Percentiles rank a stretch among this genome's conserved stretches.
These are phyloP conservation scores for Zarea fungicola DNA, from an alignment of 2,329 filamentous ascomycete species.

Conservation along the genomic window DNA sequence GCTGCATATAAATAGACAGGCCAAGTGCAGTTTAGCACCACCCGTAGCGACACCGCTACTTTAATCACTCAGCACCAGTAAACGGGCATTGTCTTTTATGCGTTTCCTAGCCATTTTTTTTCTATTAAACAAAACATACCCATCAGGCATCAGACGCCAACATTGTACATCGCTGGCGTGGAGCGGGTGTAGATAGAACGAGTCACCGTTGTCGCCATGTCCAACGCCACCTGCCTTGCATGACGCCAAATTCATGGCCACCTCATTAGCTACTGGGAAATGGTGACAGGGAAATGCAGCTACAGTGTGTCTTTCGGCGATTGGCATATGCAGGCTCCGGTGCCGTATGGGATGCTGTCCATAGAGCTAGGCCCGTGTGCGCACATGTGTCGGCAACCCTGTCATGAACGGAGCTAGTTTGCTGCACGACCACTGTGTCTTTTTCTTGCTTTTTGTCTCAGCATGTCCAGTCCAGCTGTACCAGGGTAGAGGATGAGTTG, in stretches of 20 bases:
- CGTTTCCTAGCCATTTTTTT: not conserved
- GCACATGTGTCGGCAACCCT: not conserved
- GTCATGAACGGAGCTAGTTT: no score
- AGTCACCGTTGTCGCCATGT: not conserved
- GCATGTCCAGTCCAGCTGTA: no score
- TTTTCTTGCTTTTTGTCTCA: no score
- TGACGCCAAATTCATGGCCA: not conserved
- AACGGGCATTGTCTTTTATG: not conserved
- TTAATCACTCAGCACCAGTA: not conserved
- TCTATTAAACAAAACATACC: not conserved
- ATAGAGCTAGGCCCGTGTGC: not conserved
- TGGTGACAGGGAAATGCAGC: no score
- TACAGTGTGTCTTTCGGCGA: no score
- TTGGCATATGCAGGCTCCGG: not conserved
- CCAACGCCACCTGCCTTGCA: not conserved
- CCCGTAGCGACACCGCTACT: slow-evolving; percentile 1
- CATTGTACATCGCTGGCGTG: no score
- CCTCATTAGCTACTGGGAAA: not conserved
- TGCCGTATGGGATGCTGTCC: not conserved
- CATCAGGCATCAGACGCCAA: not conserved
- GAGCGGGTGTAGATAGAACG: not conserved
- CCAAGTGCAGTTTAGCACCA: not conserved
- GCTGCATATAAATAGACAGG: not conserved
- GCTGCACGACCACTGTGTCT: no score
- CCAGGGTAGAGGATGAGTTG: no score